Conservation (phyloP, 2,329 filamentous ascomycete genomes). For the Parascedosporium putredinis region DNA sequence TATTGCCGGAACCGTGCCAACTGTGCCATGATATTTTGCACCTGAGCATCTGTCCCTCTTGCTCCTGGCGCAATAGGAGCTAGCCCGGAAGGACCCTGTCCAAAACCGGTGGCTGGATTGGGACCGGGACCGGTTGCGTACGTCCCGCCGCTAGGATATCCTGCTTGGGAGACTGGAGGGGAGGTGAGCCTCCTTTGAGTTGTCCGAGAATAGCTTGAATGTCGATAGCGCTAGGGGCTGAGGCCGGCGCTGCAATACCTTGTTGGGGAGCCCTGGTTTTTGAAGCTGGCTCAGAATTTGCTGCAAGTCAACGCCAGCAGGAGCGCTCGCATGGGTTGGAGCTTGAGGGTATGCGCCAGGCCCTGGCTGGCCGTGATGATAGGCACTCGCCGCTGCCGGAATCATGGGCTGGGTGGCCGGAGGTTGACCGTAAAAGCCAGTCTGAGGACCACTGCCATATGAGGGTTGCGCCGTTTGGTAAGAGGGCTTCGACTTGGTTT, state of each 20-base stretch:
- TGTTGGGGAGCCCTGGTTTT: constrained; percentile 27
- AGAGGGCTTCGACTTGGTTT: neutral
- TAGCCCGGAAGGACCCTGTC: constrained; percentile 8
- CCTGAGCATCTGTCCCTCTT: constrained; percentile 30
- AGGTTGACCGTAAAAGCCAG: constrained; percentile 15
- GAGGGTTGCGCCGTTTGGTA: neutral
- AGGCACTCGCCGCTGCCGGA: neutral
- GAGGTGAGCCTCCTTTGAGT: constrained; percentile 20
- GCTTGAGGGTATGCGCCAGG: constrained; percentile 22
- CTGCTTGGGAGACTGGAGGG: constrained; percentile 19
- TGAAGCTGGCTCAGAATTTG: constrained; percentile 15
- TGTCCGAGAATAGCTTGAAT: constrained; percentile 36
- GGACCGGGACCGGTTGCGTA: neutral
- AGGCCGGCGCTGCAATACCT: constrained; percentile 28
- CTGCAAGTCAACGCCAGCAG: constrained; percentile 1
- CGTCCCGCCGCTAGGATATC: constrained; percentile 20
- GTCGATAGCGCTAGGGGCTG: constrained; percentile 45
- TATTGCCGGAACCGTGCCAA: constrained; percentile 56
- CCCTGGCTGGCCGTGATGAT: neutral
- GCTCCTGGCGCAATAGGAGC: constrained; percentile 17
- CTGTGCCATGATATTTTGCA: constrained; percentile 68
- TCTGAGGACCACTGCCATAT: constrained; percentile 20
- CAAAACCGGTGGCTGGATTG: neutral
- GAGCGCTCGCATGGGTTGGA: too few species aligned
- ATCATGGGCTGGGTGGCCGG: neutral